Base-by-base conservation (phyloP, 805 yeast species). In the Teunomyces atbi region DNA sequence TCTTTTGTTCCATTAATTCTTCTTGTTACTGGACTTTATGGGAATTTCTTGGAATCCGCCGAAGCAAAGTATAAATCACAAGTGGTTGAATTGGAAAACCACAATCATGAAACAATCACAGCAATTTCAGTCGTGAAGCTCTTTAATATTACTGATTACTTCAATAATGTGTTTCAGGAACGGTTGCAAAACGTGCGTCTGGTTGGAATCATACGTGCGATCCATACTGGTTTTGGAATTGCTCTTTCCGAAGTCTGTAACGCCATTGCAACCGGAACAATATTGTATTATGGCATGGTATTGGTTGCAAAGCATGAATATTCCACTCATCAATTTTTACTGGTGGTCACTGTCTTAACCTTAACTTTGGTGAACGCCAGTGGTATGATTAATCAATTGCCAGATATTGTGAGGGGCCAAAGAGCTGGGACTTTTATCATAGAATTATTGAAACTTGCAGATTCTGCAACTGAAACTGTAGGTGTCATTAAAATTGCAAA, bases 321-420 rank as follows among this genome's bases (percentile, higher is more conserved):
- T 58, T 57, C 79, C 0, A 66, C 79, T 4, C 64, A 68, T n/a
- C 79, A 77, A 50, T 71, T 87, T 55, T 71, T 92, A 68, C 79
- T 81, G 55, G 87, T 91, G 0, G 76, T 88, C 44, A 77, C 91
- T 0, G 62, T 94, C 49, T 66, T 92, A 19, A 67, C 89, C 1
- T 89, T 92, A 59, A 82, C 96, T 0, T 69, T 89, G 26, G 74
- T 83, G 42, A 79, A 82, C 11, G 79, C 92, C 13, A 76, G 83
- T 3, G 69, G 75, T 16, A 57, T 87, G 20, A 66, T 90, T 35
- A 64, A 74, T 12, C 81, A 83, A 47, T 68, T 91, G n/a, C 96
- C 98, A 0, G 87, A 84, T 49, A 76, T 90, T 3, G 78, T 85
- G 16, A 78, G 90, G 48, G 96, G 96, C 0, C 84, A 88, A 58